Evolutionary conservation across 352 stramenopile species (phyloP).

Genomic region (Plasmopara halstedii): DNA sequence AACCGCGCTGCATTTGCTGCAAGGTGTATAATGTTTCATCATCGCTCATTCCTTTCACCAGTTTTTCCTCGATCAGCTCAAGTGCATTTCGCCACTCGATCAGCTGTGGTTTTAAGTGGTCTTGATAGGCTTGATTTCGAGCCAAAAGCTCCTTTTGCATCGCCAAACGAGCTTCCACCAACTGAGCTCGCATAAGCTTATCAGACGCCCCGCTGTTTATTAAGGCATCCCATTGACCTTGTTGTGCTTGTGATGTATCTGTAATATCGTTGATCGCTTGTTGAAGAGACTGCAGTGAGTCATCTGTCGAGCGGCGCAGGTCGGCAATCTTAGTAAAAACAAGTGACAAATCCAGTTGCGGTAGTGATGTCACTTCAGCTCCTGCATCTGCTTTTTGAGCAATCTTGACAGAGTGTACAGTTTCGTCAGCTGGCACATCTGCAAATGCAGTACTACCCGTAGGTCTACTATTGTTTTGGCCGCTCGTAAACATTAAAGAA

Average conservation of each 20-base stretch:
- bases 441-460: conserved; percentile 1
- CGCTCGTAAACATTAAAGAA: conserved; percentile 22
- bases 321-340: conserved; percentile 78
- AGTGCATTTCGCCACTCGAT: conserved; percentile 61
- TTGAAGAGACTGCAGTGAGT: conserved; percentile 46
- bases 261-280: conserved; percentile 37
- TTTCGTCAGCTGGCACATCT: conserved; percentile 1
- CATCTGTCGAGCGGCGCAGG: conserved; percentile 50
- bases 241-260: conserved; percentile 31
- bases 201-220: conserved; percentile 45
- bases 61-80: conserved; percentile 56
- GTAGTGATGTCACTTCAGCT: conserved; percentile 8
- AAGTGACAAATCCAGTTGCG: conserved; percentile 61
- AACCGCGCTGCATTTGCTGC: conserved; percentile 54
- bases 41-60: conserved; percentile 40
- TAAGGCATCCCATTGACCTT: conserved; percentile 46
- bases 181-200: conserved; percentile 44
- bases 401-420: conserved; percentile 5
- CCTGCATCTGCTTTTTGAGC: conserved; percentile 3
- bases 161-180: conserved; percentile 44
- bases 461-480: background rate
- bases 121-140: conserved; percentile 60
- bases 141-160: conserved; percentile 66
- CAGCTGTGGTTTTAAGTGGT: conserved; percentile 55
- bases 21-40: conserved; percentile 54